These are phyloP conservation scores for Fraxinus pennsylvanica DNA, from an alignment of 257 asterid genomes.

Conservation along the genomic window DNA sequence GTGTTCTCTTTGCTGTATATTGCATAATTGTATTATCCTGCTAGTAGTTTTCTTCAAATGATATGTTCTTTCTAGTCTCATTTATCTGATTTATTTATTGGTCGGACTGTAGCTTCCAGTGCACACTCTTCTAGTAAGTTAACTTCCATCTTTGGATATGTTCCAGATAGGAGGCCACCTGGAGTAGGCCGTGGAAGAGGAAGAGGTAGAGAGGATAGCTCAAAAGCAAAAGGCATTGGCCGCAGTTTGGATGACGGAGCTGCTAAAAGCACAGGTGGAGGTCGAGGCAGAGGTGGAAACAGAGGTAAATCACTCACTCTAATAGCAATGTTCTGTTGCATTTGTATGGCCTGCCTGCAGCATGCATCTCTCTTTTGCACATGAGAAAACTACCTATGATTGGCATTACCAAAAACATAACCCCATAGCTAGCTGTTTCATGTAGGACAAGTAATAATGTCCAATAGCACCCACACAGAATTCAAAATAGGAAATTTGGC, in stretches of 20 bases:
- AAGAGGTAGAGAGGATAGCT: slow-evolving; percentile 56
- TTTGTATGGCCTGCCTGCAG: neutral
- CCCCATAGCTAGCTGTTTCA: too few relatives aligned
- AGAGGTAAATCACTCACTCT: slow-evolving; percentile 27
- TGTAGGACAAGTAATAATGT: too few relatives aligned
- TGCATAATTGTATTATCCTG: neutral
- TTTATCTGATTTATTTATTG: neutral
- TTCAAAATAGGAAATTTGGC: too few relatives aligned
- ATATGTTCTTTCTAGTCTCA: neutral
- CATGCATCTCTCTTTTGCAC: neutral
- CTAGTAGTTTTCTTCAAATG: neutral
- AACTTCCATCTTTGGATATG: neutral
- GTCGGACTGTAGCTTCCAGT: neutral
- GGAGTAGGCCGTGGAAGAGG: slow-evolving; percentile 73
- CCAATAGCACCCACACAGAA: too few relatives aligned
- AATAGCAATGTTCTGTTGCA: neutral
- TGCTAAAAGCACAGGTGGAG: slow-evolving; percentile 44
- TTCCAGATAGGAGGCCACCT: slow-evolving; percentile 64
- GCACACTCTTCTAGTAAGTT: neutral
- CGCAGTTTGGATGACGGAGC: slow-evolving; percentile 61
- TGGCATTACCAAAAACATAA: neutral
- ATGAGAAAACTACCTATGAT: neutral
- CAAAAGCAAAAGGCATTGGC: slow-evolving; percentile 51
- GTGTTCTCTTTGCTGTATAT: neutral
- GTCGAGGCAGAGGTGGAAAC: slow-evolving; percentile 52